Conservation (phyloP, 164 flowering plant species). For the Liquidambar formosana region DNA sequence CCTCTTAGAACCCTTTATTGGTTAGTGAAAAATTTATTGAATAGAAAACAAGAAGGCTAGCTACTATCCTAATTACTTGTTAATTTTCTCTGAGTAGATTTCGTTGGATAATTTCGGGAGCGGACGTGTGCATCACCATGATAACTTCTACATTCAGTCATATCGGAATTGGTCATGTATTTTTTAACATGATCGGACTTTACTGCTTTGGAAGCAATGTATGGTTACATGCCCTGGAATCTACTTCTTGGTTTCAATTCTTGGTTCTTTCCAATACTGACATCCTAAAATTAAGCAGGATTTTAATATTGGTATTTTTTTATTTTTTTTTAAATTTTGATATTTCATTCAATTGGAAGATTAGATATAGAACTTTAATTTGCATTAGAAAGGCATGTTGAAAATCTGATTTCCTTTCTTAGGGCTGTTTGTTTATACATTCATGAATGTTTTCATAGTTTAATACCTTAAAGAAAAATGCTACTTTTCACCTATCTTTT, state of each 20-base stretch:
- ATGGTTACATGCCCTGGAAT: too few species aligned
- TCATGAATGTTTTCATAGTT: not conserved
- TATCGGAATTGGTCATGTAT: constrained; percentile 51
- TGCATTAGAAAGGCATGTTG: not conserved
- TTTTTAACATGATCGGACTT: constrained; percentile 87
- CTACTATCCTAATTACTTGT: constrained; percentile 9
- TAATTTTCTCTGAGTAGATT: too few species aligned
- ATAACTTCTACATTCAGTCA: constrained; percentile 94
- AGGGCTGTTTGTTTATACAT: not conserved
- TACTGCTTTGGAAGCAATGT: constrained; percentile 85
- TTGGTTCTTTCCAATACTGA: not conserved
- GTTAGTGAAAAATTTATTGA: too few species aligned
- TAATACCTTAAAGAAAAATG: not conserved
- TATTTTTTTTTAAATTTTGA: too few species aligned
- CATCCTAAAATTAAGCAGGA: too few species aligned
- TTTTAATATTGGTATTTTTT: too few species aligned
- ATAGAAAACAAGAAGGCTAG: not conserved
- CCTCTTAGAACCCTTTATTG: not conserved
- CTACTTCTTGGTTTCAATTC: constrained; percentile 4
- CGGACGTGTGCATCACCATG: too few species aligned
- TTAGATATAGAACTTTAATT: not conserved
- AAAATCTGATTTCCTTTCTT: not conserved
- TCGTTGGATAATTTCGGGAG: constrained; percentile 68
- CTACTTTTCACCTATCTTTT: too few species aligned
- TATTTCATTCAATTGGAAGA: not conserved